Base-by-base conservation (phyloP, 768 basidiomycete species). In the Agrocybe chaxingu region DNA sequence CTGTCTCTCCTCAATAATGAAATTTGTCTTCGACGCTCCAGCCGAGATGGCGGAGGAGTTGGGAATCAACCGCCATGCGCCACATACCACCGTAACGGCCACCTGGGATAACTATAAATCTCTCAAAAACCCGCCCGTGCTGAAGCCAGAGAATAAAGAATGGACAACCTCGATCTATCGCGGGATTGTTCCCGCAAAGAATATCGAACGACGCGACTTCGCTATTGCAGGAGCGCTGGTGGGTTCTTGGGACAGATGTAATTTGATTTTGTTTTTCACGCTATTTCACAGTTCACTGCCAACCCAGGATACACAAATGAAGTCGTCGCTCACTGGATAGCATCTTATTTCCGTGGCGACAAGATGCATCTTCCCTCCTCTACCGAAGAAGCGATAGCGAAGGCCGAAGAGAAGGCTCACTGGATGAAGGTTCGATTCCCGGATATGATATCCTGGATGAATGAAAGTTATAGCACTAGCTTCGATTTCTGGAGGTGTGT, bases 191-290 rank as follows among this genome's bases (percentile, higher is more conserved):
- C 84, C 84, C 0, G 78, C 77, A 3, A 78, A 76, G 54, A 82
- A 80, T 54, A 74, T 85, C 42, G 12, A 60, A 3, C 66, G 65
- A 4, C 68, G 76, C 7, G 82, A 86, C 59, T 81, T 87, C 51
- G 83, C 81, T 1, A 72, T 85, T 44, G 83, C 81, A 41, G 83
- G 83, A 12, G 78, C 81, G 10, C 56, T 78, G 24, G 84, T 83
- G 64, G 29, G 76, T 34, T 31, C n/a, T 41, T 6, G 37, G 30
- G 4, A n/a, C 40, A 0, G 34, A 18, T 47, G 31, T 7, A 2
- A 19, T 12, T 50, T 16, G 9, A 12, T 32, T 32, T 32, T 30
- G 12, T 12, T 16, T 29, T 12, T 16, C 24, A 32, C 24, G 16
- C 41, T 34, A 29, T 24, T 4, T 9, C 5, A 10, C 52, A 84